Evolutionary conservation across 192 early-diverging fungal species (phyloP).

Genomic region (Coemansia sp.): DNA sequence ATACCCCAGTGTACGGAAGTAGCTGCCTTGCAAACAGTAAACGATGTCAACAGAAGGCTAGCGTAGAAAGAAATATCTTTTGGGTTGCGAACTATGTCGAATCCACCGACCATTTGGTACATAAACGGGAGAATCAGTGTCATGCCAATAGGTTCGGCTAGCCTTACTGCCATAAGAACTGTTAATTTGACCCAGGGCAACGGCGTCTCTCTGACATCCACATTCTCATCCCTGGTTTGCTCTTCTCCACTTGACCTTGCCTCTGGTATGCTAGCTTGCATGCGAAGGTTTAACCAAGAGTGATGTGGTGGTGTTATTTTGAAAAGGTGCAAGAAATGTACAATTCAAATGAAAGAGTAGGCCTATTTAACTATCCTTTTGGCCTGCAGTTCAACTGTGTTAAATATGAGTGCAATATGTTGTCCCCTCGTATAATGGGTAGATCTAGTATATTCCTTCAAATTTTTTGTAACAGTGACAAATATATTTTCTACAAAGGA

Average conservation of each 20-base stretch:
- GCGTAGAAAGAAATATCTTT: slow-evolving; percentile 76
- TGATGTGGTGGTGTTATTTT: not conserved
- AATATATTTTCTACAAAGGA: no score
- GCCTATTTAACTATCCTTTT: no score
- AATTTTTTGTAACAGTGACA: no score
- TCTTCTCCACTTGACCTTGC: not conserved
- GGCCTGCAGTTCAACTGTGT: no score
- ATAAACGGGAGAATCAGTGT: slow-evolving; percentile 64
- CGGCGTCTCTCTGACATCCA: slow-evolving; percentile 19
- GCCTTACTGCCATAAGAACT: slow-evolving; percentile 17
- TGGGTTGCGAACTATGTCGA: slow-evolving; percentile 61
- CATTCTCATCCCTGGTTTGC: not conserved
- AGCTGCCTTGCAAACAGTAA: slow-evolving; percentile 50
- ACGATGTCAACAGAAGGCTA: slow-evolving; percentile 52
- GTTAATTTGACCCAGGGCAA: slow-evolving; percentile 35
- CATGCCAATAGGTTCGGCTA: slow-evolving; percentile 71
- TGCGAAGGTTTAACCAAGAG: not conserved
- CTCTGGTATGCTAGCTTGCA: not conserved
- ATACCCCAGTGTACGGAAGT: slow-evolving; percentile 63
- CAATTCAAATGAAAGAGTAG: no score
- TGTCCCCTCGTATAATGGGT: no score
- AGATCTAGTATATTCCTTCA: no score
- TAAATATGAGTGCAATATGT: no score
- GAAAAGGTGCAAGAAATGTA: not conserved
- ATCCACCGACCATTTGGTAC: slow-evolving; percentile 23